Conservation (phyloP, 2,329 filamentous ascomycete species). For the Claviceps sp. region DNA sequence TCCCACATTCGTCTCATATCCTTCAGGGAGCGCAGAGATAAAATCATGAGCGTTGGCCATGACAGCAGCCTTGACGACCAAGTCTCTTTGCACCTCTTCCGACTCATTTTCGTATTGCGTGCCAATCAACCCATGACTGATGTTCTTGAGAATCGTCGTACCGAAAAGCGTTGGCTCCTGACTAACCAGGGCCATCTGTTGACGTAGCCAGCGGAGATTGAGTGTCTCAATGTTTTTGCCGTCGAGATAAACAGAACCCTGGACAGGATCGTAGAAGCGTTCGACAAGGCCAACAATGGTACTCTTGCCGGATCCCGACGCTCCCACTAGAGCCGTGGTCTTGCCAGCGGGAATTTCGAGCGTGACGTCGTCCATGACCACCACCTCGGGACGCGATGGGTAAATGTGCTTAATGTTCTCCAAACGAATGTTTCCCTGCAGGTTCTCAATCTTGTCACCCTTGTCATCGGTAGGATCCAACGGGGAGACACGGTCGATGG, state of each 20-base stretch:
- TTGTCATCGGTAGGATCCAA: conserved; percentile 59
- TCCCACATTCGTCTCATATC: conserved; percentile 89
- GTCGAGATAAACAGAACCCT: conserved; percentile 66
- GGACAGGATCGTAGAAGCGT: conserved; percentile 84
- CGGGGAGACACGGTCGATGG: conserved; percentile 78
- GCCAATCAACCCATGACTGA: conserved; percentile 80
- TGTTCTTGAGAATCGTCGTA: conserved; percentile 81
- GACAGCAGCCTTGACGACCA: conserved; percentile 69
- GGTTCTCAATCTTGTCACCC: conserved; percentile 58
- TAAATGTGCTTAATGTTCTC: conserved; percentile 84
- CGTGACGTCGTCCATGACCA: conserved; percentile 73
- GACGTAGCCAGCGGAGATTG: conserved; percentile 81
- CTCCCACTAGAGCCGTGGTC: conserved; percentile 83
- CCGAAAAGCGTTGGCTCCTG: conserved; percentile 88
- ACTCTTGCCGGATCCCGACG: conserved; percentile 87
- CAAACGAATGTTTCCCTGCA: conserved; percentile 70
- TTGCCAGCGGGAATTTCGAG: conserved; percentile 77
- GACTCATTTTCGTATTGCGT: conserved; percentile 56
- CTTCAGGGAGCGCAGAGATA: conserved; percentile 65
- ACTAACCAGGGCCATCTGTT: conserved; percentile 83
- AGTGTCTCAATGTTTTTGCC: conserved; percentile 67
- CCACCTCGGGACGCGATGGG: conserved; percentile 79
- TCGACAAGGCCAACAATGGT: conserved; percentile 90
- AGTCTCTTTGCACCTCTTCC: conserved; percentile 53
- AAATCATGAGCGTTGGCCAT: conserved; percentile 95